These are phyloP conservation scores for Kalanchoe fedtschenkoi DNA, from an alignment of 164 flowering plant genomes.

Conservation along the genomic window DNA sequence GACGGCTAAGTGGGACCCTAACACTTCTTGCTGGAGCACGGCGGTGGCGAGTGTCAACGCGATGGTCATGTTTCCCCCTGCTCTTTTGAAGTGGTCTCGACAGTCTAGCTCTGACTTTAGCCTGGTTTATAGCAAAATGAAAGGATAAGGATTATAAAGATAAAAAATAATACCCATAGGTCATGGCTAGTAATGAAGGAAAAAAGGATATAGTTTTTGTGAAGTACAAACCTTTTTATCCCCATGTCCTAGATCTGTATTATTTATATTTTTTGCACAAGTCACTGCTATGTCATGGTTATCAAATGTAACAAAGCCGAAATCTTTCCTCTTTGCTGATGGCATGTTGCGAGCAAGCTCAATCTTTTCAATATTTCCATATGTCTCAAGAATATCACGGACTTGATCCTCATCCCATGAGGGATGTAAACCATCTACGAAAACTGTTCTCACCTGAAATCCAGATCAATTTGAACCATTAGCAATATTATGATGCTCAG, in stretches of 20 bases:
- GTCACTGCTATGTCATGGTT: constrained; percentile 86
- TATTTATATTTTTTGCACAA: constrained; percentile 86
- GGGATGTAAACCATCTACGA: constrained; percentile 80
- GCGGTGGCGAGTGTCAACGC: constrained; percentile 35
- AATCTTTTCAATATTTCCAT: constrained; percentile 75
- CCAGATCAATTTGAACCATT: not conserved
- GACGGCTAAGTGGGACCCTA: constrained; percentile 55
- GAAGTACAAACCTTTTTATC: constrained; percentile 53
- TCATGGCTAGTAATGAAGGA: not conserved
- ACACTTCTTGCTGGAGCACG: constrained; percentile 27
- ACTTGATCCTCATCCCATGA: constrained; percentile 97
- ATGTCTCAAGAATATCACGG: constrained; percentile 52
- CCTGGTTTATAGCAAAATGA: constrained; percentile 31
- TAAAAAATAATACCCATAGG: not conserved
- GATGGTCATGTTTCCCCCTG: constrained; percentile 48
- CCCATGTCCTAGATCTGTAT: constrained; percentile 87
- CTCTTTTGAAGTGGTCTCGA: constrained; percentile 87
- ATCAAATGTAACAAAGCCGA: constrained; percentile 88
- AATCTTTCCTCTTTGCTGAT: constrained; percentile 89
- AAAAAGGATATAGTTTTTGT: constrained; percentile 9
- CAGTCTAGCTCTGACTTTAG: constrained; percentile 85
- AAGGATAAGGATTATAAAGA: not conserved
- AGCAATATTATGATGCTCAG: not conserved
- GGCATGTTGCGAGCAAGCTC: constrained; percentile 98
- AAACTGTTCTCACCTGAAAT: constrained; percentile 84